These are phyloP conservation scores for Coemansia sp. DNA, from an alignment of 192 early-diverging fungal species.

Conservation along the genomic window DNA sequence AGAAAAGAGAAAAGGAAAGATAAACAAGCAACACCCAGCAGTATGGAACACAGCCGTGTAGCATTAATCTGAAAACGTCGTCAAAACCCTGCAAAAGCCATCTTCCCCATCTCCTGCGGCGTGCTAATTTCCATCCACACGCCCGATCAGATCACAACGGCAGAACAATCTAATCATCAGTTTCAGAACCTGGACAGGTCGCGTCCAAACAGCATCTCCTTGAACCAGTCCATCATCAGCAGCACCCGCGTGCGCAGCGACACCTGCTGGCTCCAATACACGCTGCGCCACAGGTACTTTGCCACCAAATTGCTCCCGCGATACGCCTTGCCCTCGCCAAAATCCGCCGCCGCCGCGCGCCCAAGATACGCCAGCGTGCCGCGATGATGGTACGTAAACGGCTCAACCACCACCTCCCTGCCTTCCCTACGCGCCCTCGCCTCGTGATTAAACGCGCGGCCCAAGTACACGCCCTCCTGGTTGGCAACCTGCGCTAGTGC, in stretches of 20 bases:
- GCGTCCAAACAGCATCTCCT: constrained; percentile 84
- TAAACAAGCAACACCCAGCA: too few relatives aligned
- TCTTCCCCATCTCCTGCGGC: constrained; percentile 25
- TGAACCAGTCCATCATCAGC: constrained; percentile 87
- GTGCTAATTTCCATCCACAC: not conserved
- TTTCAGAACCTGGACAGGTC: constrained; percentile 64
- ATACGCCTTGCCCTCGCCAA: constrained; percentile 45
- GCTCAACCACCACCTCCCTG: constrained; percentile 26
- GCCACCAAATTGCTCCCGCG: constrained; percentile 49
- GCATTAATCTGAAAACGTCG: constrained; percentile 3
- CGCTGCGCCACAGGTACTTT: constrained; percentile 52
- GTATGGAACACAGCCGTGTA: not conserved
- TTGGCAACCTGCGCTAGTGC: constrained; percentile 88
- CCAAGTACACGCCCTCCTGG: constrained; percentile 84
- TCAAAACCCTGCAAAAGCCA: too few relatives aligned
- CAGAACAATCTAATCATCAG: too few relatives aligned
- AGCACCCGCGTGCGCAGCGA: constrained; percentile 76
- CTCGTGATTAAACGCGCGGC: constrained; percentile 58
- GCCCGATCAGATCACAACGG: too few relatives aligned
- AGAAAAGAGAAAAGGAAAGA: too few relatives aligned
- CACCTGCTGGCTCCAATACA: constrained; percentile 55
- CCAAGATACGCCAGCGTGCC: constrained; percentile 71
- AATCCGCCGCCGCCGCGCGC: constrained; percentile 49
- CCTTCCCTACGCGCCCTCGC: constrained; percentile 5
- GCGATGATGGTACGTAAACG: constrained; percentile 65